These are phyloP conservation scores for Alternaria arbusti DNA, from an alignment of 2,329 filamentous ascomycete species.

Conservation along the genomic window DNA sequence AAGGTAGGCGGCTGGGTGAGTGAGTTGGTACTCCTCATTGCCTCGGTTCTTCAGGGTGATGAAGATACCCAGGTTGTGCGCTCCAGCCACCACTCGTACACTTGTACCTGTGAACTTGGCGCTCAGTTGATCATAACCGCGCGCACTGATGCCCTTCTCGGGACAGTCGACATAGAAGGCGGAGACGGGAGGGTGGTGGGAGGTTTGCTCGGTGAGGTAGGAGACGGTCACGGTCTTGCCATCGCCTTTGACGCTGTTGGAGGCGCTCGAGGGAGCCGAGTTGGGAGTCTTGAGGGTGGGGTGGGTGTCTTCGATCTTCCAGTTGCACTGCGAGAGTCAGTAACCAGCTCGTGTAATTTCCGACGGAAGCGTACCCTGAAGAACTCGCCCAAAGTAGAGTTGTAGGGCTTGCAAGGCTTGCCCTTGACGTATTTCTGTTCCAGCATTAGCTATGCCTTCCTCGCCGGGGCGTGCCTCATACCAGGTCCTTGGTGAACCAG, in stretches of 20 bases:
- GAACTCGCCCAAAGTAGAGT: slow-evolving; percentile 95
- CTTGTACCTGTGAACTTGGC: slow-evolving; percentile 98
- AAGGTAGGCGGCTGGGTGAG: slow-evolving; percentile 90
- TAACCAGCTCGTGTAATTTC: neutral
- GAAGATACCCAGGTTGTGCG: slow-evolving; percentile 96
- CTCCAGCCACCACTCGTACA: slow-evolving; percentile 86
- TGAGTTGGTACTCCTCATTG: slow-evolving; percentile 92
- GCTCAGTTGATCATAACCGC: slow-evolving; percentile 93
- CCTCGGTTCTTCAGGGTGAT: slow-evolving; percentile 80
- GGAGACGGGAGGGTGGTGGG: slow-evolving; percentile 95
- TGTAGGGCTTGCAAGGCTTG: slow-evolving; percentile 98
- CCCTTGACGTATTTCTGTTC: slow-evolving; percentile 92
- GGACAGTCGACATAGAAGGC: slow-evolving; percentile 94
- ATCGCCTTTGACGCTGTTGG: slow-evolving; percentile 46
- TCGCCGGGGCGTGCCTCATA: slow-evolving; percentile 42
- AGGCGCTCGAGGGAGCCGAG: slow-evolving; percentile 50
- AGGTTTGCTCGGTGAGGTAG: slow-evolving; percentile 96
- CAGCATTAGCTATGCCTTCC: slow-evolving; percentile 24
- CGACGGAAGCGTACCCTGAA: slow-evolving; percentile 71
- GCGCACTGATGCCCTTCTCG: slow-evolving; percentile 83
- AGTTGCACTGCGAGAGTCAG: slow-evolving; percentile 73
- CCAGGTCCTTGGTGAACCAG: slow-evolving; percentile 97
- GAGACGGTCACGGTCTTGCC: slow-evolving; percentile 75
- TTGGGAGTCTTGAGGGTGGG: slow-evolving; percentile 61
- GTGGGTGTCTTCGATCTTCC: slow-evolving; percentile 84